Percentiles rank a stretch among this genome's conserved stretches.
phyloP scores from a whole-genome alignment of 2,329 filamentous ascomycete genomes.

The Celoporthe dispersa region DNA sequence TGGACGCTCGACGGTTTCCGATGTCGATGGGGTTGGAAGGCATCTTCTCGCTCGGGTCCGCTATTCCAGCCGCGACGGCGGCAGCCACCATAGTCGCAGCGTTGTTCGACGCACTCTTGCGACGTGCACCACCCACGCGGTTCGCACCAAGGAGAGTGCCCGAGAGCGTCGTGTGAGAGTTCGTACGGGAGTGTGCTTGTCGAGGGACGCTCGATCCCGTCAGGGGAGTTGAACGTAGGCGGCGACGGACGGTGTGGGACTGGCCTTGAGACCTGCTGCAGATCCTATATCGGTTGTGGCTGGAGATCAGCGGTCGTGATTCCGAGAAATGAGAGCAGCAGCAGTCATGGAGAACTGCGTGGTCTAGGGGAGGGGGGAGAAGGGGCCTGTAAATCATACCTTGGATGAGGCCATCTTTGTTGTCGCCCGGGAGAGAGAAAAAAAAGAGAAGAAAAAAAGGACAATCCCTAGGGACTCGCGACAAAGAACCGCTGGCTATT shows the following conservation, averaged over 20 bases:
- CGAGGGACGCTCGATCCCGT: slow-evolving; percentile 63
- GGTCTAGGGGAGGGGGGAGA: neutral
- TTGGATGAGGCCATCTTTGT: slow-evolving; percentile 66
- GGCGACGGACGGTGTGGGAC: slow-evolving; percentile 64
- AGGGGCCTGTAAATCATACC: slow-evolving; percentile 45
- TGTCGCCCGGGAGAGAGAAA: slow-evolving; percentile 33
- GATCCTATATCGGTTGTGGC: slow-evolving; percentile 54
- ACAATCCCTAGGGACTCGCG: slow-evolving; percentile 35
- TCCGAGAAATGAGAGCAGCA: slow-evolving; percentile 35
- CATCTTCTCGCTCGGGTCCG: slow-evolving; percentile 46
- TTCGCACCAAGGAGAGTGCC: slow-evolving; percentile 79
- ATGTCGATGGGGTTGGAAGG: slow-evolving; percentile 62
- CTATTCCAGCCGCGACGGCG: slow-evolving; percentile 66
- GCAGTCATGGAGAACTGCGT: slow-evolving; percentile 31
- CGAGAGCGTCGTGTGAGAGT: slow-evolving; percentile 81
- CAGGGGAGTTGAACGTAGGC: slow-evolving; percentile 58
- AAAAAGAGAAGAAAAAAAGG: neutral
- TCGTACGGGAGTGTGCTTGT: slow-evolving; percentile 71
- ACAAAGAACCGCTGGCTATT: slow-evolving; percentile 28
- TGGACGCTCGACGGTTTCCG: slow-evolving; percentile 69
- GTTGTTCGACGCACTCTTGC: slow-evolving; percentile 88
- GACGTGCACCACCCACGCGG: slow-evolving; percentile 74
- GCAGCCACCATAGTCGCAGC: slow-evolving; percentile 75
- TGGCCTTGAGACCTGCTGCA: slow-evolving; percentile 68
- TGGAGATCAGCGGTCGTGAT: slow-evolving; percentile 45